Evolutionary conservation across 257 asterid genomes (phyloP).

Genomic region (Galeopsis tetrahit): DNA sequence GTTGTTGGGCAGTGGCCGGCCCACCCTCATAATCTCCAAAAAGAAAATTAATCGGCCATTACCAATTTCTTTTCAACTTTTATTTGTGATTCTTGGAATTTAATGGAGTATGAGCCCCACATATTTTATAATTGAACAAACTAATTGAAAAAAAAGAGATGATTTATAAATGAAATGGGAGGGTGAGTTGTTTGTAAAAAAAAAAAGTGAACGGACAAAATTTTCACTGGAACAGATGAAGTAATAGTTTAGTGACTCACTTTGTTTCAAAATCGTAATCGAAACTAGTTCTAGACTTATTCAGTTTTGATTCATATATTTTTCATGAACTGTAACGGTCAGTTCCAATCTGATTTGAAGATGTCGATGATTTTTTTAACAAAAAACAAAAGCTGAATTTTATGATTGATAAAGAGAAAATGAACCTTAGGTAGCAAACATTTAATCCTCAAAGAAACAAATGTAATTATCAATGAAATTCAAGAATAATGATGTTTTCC

Average conservation of each 20-base stretch:
- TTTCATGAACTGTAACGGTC: too few relatives aligned
- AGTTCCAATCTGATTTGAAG: background rate
- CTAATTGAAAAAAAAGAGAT: background rate
- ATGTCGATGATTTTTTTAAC: background rate
- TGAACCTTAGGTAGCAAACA: slow-evolving; percentile 30
- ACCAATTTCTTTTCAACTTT: background rate
- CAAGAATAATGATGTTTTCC: too few relatives aligned
- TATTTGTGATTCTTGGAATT: slow-evolving; percentile 6
- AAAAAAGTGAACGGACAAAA: background rate
- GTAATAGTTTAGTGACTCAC: too few relatives aligned
- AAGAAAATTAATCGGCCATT: background rate
- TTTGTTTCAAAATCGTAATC: too few relatives aligned
- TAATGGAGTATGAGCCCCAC: slow-evolving; percentile 30
- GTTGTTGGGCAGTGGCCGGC: slow-evolving; percentile 10
- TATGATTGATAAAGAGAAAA: slow-evolving; percentile 21
- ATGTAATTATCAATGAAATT: too few relatives aligned
- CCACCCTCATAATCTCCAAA: slow-evolving; percentile 12
- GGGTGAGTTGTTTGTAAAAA: background rate
- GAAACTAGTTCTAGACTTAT: too few relatives aligned
- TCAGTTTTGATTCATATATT: too few relatives aligned
- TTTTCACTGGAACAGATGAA: too few relatives aligned
- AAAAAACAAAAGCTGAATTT: background rate
- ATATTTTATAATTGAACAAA: slow-evolving; percentile 32
- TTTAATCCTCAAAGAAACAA: too few relatives aligned
- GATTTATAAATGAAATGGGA: too few relatives aligned